A percentile compares a stretch with the other conserved stretches of the same genome.
Evolutionary conservation across 306 rosid genomes (phyloP).

Genomic region (Geum urbanum): DNA sequence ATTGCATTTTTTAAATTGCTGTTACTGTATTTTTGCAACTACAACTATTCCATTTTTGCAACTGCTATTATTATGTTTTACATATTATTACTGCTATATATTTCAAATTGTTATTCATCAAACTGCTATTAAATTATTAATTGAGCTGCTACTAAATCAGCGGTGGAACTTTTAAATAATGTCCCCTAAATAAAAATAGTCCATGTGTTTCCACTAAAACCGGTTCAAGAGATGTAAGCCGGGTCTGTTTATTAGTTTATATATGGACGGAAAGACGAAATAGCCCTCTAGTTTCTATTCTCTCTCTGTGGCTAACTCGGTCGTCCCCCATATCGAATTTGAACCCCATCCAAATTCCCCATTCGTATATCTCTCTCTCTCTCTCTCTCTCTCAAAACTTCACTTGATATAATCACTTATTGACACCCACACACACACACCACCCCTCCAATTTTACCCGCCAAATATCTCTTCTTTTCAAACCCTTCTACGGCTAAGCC

Average conservation of each 20-base stretch:
- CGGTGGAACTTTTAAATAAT: no score
- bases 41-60: no score
- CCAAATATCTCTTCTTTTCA: constrained; percentile 39
- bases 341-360: not conserved
- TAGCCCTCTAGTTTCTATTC: not conserved
- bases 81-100: no score
- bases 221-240: not conserved
- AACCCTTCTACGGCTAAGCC: constrained; percentile 8
- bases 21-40: no score
- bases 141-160: no score
- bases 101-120: no score
- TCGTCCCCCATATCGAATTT: not conserved
- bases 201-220: not conserved
- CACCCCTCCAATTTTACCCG: constrained; percentile 23
- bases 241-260: not conserved
- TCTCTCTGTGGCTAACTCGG: constrained; percentile 16
- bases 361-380: not conserved
- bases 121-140: no score
- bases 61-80: no score
- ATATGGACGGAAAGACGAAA: not conserved
- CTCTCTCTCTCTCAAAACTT: no score
- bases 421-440: not conserved
- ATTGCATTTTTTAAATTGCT: no score
- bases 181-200: no score
- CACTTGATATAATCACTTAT: constrained; percentile 8